phyloP scores from a whole-genome alignment of 2,329 filamentous ascomycete species.

The Alternaria postmessia region DNA sequence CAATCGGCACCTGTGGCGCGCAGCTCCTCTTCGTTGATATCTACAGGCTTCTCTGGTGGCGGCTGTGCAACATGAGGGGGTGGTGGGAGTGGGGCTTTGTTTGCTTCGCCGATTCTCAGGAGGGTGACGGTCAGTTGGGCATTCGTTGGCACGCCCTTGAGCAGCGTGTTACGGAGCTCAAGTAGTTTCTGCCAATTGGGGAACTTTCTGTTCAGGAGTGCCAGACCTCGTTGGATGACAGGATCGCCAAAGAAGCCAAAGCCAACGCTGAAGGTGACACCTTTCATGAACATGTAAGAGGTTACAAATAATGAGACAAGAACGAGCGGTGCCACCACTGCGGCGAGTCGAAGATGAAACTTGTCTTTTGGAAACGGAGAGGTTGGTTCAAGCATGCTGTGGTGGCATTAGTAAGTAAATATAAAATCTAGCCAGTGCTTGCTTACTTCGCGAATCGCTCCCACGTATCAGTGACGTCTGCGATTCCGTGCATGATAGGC shows the following conservation, averaged over 20 bases:
- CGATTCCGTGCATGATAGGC: conserved; percentile 72
- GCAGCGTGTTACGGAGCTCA: conserved; percentile 75
- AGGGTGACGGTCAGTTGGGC: conserved; percentile 83
- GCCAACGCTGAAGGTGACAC: conserved; percentile 71
- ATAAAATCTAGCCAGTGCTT: not conserved
- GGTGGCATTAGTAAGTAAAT: conserved; percentile 8
- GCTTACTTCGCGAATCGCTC: conserved; percentile 68
- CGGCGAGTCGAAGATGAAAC: conserved; percentile 57
- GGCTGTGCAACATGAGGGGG: conserved; percentile 58
- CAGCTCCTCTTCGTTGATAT: conserved; percentile 60
- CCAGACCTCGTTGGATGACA: conserved; percentile 67
- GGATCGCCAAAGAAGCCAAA: conserved; percentile 84
- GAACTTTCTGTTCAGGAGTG: conserved; percentile 66
- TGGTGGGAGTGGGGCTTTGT: conserved; percentile 77
- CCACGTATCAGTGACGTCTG: conserved; percentile 68
- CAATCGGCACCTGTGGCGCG: conserved; percentile 61
- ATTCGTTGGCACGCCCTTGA: conserved; percentile 86
- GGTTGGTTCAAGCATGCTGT: conserved; percentile 57
- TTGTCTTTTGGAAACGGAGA: conserved; percentile 57
- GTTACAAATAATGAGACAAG: conserved; percentile 55
- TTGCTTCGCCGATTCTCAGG: conserved; percentile 80
- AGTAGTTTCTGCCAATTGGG: conserved; percentile 80
- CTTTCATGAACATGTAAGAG: conserved; percentile 66
- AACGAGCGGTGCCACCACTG: conserved; percentile 55
- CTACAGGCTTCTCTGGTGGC: conserved; percentile 60